Evolutionary conservation across 2,329 filamentous ascomycete genomes (phyloP), one percentile per base, ranked within the genome.

Genomic region (Plenodomus biglobosus): DNA sequence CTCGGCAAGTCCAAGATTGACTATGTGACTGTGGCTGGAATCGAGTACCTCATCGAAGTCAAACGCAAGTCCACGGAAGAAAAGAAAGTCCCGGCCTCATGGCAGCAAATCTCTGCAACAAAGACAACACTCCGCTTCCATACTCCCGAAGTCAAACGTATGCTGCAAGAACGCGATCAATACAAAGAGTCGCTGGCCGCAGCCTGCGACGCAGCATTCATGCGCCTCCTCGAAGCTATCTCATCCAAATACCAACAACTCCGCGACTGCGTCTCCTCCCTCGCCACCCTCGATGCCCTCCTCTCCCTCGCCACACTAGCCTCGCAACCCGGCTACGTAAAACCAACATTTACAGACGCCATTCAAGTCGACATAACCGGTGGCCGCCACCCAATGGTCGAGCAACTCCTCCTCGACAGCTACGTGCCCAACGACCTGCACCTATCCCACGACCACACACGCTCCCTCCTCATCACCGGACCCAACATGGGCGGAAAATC

Each of bases 401-500:
- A 99, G 70, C 91, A 95, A 65, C 84, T 92, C 10, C 81, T 97
- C 5, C 81, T 92, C 3, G 84, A 88, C 58, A 80, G 84, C 42
- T 99, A 97, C 73, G 95, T 99, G 48, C 92, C 94, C 39, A 99
- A 99, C 73, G 84, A 87, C 62, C 87, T 90, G 10, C 75, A 82
- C 2, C 82, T 97, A 39, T 80, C 83, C n/a, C 81, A 65, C 22
- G 48, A 58, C 18, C 44, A 47, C 1, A 70, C 84, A 2, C 81
- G 88, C 5, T 90, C 90, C 2, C 83, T 96, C 59, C 85, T 97
- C 46, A 86, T 99, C 62, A 99, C 94, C 0, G 94, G 94, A 0
- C 94, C 94, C 22, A 99, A 99, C 75, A 99, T 99, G 94, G 94
- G 94, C 63, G 94, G 94, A 47, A 99, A 99, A 69, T 96, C 90